Evolutionary conservation across 2,329 filamentous ascomycete genomes (phyloP).

Genomic region (Alternaria gaisen): DNA sequence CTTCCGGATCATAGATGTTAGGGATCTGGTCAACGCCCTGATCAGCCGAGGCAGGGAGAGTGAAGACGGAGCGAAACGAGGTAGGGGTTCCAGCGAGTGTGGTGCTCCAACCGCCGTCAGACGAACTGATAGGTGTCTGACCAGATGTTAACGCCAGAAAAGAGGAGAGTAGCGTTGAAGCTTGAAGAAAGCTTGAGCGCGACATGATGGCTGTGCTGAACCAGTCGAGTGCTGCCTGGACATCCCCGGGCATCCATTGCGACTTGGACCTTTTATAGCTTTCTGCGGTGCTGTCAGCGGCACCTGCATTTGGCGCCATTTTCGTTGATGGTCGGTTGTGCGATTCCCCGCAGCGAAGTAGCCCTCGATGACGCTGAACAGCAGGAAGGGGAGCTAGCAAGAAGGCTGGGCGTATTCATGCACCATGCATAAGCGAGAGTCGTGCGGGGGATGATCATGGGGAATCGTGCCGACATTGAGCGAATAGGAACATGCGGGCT

Average conservation of each 20-base stretch:
- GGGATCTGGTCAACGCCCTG: conserved; percentile 57
- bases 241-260: conserved; percentile 2
- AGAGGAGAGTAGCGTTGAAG: conserved; percentile 33
- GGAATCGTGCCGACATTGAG: conserved; percentile 29
- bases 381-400: conserved; percentile 4
- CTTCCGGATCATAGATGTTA: conserved; percentile 71
- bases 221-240: conserved; percentile 18
- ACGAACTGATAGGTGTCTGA: conserved; percentile 30
- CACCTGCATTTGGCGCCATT: conserved; percentile 5
- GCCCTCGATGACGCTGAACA: conserved; percentile 25
- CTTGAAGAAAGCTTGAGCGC: conserved; percentile 34
- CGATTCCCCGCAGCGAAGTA: conserved; percentile 22
- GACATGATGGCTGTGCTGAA: conserved; percentile 33
- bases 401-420: conserved; percentile 6
- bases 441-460: conserved; percentile 14
- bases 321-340: background rate
- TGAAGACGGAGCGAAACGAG: conserved; percentile 45
- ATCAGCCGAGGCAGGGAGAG: conserved; percentile 50
- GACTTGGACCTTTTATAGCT: conserved; percentile 10
- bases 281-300: background rate
- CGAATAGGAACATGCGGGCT: conserved; percentile 26
- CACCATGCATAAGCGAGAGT: conserved; percentile 22
- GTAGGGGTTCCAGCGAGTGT: conserved; percentile 43
- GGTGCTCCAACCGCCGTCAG: conserved; percentile 30
- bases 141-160: conserved; percentile 37